These are phyloP conservation scores for Pistacia vera DNA, from an alignment of 345 rosid species.

Conservation along the genomic window DNA sequence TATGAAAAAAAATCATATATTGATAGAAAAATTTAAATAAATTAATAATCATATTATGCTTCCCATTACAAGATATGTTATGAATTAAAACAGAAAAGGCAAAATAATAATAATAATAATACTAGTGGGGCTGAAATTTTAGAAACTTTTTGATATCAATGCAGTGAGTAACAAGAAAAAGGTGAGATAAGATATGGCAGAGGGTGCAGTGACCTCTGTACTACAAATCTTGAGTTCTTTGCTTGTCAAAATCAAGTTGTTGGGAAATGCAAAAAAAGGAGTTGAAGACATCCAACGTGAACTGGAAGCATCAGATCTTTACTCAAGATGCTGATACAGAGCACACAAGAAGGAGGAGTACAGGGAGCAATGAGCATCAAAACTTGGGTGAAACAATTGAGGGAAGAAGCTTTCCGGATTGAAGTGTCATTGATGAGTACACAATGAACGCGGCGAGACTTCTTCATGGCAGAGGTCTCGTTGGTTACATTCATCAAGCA, in stretches of 20 bases:
- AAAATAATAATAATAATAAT: too few relatives aligned
- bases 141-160: too few relatives aligned
- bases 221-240: background rate
- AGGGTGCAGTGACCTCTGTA: background rate
- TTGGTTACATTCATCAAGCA: background rate
- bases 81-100: too few relatives aligned
- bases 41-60: too few relatives aligned
- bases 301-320: constrained; percentile 14
- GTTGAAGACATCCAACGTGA: constrained; percentile 10
- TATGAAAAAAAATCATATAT: too few relatives aligned
- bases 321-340: constrained; percentile 15
- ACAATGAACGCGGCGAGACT: background rate
- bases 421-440: constrained; percentile 22
- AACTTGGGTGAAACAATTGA: too few relatives aligned
- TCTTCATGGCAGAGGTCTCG: background rate
- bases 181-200: too few relatives aligned
- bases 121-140: too few relatives aligned
- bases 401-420: too few relatives aligned
- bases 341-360: background rate
- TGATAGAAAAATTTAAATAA: too few relatives aligned
- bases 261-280: background rate
- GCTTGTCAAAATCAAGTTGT: constrained; percentile 4
- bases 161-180: too few relatives aligned
- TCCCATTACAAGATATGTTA: too few relatives aligned
- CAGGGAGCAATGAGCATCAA: background rate